Base-by-base conservation (phyloP, 1,139 yeast species). In the Diutina ranongensis region DNA sequence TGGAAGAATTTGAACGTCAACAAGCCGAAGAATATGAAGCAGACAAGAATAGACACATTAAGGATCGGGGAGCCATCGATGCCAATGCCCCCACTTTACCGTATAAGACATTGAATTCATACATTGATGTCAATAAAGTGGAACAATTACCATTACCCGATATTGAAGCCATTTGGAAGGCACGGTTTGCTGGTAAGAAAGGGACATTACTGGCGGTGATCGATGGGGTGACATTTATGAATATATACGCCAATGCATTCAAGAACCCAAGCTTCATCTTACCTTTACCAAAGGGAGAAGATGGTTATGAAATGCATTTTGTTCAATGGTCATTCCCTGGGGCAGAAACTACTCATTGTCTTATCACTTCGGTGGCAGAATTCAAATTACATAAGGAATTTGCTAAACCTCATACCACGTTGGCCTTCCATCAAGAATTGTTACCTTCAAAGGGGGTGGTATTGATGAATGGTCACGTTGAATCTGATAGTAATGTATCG, bases 311-410 rank as follows among this genome's bases (percentile, higher is more conserved):
- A 61, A 74, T 92, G 68, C 97, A 92, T 59, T 88, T 83, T 59
- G 78, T 88, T 18, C 98, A 94, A 64, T 94, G 98, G 98, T 72
- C 80, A 18, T 86, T 88, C 61, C 92, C 83, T 2, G 96, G 94
- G 0, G 82, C 87, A 7, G 58, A 78, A 40, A 89, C 97, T 4
- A 71, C 87, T 2, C 96, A 94, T 64, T 86, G 95, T 60, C 75
- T 94, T 76, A 69, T 94, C 55, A 94, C 98, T 1, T 80, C 97
- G 0, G 72, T 94, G 51, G 94, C 94, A 1, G 98, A 94, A 62
- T 94, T 79, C 64, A 89, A 92, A 61, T 73, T 88, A 35, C 97
- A 92, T 58, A 79, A 78, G 50, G 97, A 89, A 57, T 94, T 72
- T 62, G 95, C 98, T 12, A 81, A 86, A 57, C 98, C 98, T 1